Conservation (phyloP, 768 basidiomycete genomes). For the Leccinum fibrillosum region DNA sequence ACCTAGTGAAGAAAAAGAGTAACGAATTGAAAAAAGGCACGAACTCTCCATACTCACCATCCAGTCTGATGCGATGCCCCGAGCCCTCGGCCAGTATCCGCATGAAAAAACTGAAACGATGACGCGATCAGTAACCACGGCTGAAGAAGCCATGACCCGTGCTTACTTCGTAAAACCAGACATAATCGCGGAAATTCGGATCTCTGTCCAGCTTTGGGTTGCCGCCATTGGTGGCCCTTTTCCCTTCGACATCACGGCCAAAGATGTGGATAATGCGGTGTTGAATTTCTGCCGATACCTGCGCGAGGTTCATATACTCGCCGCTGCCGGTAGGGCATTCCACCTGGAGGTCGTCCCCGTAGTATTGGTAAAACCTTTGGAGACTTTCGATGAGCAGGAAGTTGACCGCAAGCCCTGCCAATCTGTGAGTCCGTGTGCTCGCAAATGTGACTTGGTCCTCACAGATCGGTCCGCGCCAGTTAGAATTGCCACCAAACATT, state of each 20-base stretch:
- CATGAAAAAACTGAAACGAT: slow-evolving; percentile 81
- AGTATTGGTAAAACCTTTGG: slow-evolving; percentile 97
- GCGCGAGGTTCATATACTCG: slow-evolving; percentile 94
- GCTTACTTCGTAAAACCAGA: slow-evolving; percentile 97
- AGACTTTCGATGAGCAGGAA: slow-evolving; percentile 94
- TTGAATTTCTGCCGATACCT: slow-evolving; percentile 96
- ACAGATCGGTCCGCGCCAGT: slow-evolving; percentile 94
- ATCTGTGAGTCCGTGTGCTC: background rate
- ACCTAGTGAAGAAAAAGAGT: slow-evolving; percentile 44
- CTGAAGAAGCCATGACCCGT: slow-evolving; percentile 8
- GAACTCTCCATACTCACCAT: slow-evolving; percentile 52
- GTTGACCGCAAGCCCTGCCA: slow-evolving; percentile 85
- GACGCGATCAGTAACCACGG: background rate
- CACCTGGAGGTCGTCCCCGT: slow-evolving; percentile 87
- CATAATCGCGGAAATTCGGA: slow-evolving; percentile 94
- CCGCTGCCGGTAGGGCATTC: slow-evolving; percentile 97
- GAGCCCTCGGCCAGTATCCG: slow-evolving; percentile 85
- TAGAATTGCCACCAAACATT: slow-evolving; percentile 99
- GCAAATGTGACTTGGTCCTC: slow-evolving; percentile 20
- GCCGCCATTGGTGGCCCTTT: slow-evolving; percentile 89
- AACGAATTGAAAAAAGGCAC: background rate
- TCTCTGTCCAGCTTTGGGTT: slow-evolving; percentile 84
- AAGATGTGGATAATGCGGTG: slow-evolving; percentile 99
- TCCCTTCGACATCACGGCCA: slow-evolving; percentile 83
- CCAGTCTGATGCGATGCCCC: slow-evolving; percentile 99